Evolutionary conservation across 345 rosid genomes (phyloP).

Genomic region (Toxicodendron radicans): DNA sequence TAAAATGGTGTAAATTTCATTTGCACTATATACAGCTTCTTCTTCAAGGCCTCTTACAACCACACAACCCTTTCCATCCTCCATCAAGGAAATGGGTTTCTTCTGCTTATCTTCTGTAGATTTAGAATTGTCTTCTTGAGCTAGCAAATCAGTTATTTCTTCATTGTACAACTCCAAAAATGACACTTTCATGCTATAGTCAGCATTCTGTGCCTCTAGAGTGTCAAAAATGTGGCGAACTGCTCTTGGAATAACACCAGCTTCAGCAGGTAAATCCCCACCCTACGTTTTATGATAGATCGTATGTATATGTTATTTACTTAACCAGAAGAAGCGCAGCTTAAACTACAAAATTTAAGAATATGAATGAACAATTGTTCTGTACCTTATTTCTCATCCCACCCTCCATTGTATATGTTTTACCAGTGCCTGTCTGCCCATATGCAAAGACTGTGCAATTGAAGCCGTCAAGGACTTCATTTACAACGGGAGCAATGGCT

Average conservation of each 20-base stretch:
- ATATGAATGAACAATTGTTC: not conserved
- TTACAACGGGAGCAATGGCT: conserved; percentile 78
- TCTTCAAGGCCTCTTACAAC: conserved; percentile 91
- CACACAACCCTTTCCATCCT: conserved; percentile 91
- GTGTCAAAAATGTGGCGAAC: conserved; percentile 83
- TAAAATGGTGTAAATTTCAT: conserved; percentile 75
- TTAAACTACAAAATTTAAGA: not conserved
- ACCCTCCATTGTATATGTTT: conserved; percentile 96
- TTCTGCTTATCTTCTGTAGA: conserved; percentile 66
- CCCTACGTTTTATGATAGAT: conserved; percentile 39
- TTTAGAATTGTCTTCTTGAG: conserved; percentile 68
- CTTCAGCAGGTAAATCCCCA: conserved; percentile 87
- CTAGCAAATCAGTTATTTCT: conserved; percentile 80
- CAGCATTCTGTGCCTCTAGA: conserved; percentile 83
- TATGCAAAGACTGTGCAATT: conserved; percentile 95
- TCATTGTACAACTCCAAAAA: conserved; percentile 93
- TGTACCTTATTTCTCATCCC: conserved; percentile 86
- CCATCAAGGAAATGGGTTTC: conserved; percentile 86
- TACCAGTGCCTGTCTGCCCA: conserved; percentile 91
- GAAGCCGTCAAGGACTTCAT: conserved; percentile 92
- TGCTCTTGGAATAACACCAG: conserved; percentile 93
- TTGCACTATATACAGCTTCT: conserved; percentile 88
- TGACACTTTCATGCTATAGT: conserved; percentile 88
- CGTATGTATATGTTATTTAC: not conserved
- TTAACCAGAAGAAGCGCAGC: not conserved